Base-by-base conservation (phyloP, 495 filamentous ascomycete species). In the Tuber umbilicatum region DNA sequence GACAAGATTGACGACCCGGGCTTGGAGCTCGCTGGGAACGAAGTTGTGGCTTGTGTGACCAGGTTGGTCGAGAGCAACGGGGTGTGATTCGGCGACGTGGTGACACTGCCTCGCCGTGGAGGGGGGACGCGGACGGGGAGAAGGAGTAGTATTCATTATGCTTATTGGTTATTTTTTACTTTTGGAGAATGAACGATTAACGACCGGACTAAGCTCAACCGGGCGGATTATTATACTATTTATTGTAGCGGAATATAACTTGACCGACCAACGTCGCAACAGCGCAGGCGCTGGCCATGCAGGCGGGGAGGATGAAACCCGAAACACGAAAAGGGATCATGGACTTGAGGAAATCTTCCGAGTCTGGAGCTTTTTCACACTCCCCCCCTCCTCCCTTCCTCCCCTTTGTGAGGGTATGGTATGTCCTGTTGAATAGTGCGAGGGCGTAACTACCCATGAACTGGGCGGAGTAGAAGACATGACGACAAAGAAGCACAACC, bases 1-100 rank as follows among this genome's bases (percentile, higher is more conserved):
- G 83, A 85, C 70, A 92, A 92, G 81, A 89, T 97, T 69, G 92
- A 95, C 78, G 90, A 94, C 73, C 92, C 93, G 2, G 84, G 84
- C 10, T 74, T 88, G 75, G 86, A 90, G 72, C 73, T 90, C 70
- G 83, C 84, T 27, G 86, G 86, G 17, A 88, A 87, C 74, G 89
- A 91, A 79, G 89, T 97, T 14, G 90, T 99, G 74, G 88, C 86
- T 76, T 83, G 91, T 68, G 93, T 94, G 70, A 90, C 90, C 76
- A 87, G 87, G 83, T 84, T 97, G 82, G 90, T 97, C 76, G 92
- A 96, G 85, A 86, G 93, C 79, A 93, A 97, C 85, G 94, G 94
- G 16, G 81, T 97, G 83, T 94, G 97, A 67, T 41, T 70, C 27
- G 27, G 14, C 16, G 31, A 40, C 38, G 23, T 27, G 68, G 71